These are phyloP conservation scores for Arthrobotrys musiformis DNA, from an alignment of 2,329 filamentous ascomycete genomes.

Conservation along the genomic window DNA sequence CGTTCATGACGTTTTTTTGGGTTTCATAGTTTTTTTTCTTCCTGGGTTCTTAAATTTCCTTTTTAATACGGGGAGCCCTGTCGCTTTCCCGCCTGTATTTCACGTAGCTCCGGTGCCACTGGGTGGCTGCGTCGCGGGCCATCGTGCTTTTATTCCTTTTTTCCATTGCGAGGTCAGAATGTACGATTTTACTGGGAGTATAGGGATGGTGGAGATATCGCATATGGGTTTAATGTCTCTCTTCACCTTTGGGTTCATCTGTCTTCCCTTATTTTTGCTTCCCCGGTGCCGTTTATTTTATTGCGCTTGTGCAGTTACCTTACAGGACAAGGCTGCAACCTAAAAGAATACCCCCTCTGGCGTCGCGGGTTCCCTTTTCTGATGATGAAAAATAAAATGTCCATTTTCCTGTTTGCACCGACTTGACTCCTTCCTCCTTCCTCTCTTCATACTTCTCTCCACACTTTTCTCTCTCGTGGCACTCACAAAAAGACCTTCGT, in stretches of 20 bases:
- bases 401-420: neutral
- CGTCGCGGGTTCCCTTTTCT: conserved; percentile 27
- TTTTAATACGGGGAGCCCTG: conserved; percentile 28
- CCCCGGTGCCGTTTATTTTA: conserved; percentile 11
- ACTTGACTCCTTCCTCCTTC: neutral
- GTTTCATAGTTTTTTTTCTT: conserved; percentile 1
- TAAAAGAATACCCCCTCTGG: conserved; percentile 48
- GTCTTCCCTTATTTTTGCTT: conserved; percentile 12
- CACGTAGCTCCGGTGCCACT: conserved; percentile 19
- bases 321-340: conserved; percentile 14
- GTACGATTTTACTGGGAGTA: conserved; percentile 42
- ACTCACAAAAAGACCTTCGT: neutral
- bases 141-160: neutral
- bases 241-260: conserved; percentile 8
- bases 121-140: conserved; percentile 24
- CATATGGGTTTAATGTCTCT: conserved; percentile 54
- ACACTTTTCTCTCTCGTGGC: neutral
- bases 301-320: conserved; percentile 30
- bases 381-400: conserved; percentile 1
- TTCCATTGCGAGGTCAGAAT: conserved; percentile 49
- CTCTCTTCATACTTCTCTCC: neutral
- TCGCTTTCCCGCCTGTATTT: conserved; percentile 13
- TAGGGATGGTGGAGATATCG: conserved; percentile 35
- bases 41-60: conserved; percentile 8
- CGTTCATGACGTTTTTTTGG: conserved; percentile 21